phyloP scores from a whole-genome alignment of 2,329 filamentous ascomycete species.

The Periconia sp. region DNA sequence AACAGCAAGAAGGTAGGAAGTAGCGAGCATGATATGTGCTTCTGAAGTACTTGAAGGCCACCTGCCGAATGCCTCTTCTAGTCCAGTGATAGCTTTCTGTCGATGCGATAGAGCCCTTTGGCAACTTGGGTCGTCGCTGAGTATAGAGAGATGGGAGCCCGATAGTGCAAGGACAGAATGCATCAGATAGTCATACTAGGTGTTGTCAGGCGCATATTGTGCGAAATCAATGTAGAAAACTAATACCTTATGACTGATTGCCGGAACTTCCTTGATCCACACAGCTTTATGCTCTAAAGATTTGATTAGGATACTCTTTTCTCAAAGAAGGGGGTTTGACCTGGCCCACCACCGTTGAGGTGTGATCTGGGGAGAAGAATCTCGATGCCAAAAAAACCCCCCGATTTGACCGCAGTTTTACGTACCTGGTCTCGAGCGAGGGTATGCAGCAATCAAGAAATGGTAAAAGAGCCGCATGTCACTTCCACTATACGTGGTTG shows the following conservation, averaged over 20 bases:
- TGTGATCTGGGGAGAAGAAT: too few species aligned
- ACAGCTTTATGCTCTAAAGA: too few species aligned
- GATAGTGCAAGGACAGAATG: slow-evolving; percentile 25
- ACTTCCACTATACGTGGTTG: slow-evolving; percentile 19
- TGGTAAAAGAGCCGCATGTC: slow-evolving; percentile 59
- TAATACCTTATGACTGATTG: slow-evolving; percentile 4
- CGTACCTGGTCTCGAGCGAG: slow-evolving; percentile 20
- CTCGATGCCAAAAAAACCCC: too few species aligned
- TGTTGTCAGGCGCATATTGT: slow-evolving; percentile 4
- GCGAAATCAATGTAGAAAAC: neutral
- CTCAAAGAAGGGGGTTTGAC: too few species aligned
- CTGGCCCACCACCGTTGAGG: too few species aligned
- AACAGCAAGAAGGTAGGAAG: slow-evolving; percentile 21
- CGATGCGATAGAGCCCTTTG: slow-evolving; percentile 17
- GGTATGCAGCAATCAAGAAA: slow-evolving; percentile 50
- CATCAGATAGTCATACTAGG: slow-evolving; percentile 27
- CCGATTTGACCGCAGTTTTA: slow-evolving; percentile 8
- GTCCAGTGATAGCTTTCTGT: slow-evolving; percentile 23
- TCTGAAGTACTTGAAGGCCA: slow-evolving; percentile 25
- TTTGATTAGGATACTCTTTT: too few species aligned
- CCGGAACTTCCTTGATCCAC: too few species aligned
- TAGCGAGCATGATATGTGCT: slow-evolving; percentile 26
- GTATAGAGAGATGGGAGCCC: slow-evolving; percentile 22
- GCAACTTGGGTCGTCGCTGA: slow-evolving; percentile 10
- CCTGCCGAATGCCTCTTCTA: slow-evolving; percentile 20